A percentile compares a stretch with the other conserved stretches of the same genome.
These are phyloP conservation scores for Acorus calamus DNA, from an alignment of 106 monocot genomes.

Conservation along the genomic window DNA sequence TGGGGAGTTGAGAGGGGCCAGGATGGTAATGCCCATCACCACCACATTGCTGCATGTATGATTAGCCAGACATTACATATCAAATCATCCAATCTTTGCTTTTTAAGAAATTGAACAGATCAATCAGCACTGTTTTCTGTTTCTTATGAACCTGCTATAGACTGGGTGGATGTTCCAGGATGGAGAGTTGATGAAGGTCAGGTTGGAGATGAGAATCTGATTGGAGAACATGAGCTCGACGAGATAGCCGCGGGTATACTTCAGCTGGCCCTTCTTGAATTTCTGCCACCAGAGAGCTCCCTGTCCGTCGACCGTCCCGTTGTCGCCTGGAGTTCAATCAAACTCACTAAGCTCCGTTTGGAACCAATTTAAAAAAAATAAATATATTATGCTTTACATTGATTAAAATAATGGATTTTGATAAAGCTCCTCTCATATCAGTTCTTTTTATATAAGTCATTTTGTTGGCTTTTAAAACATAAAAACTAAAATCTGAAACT, in stretches of 20 bases:
- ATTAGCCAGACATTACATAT: no score
- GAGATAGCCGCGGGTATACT: conserved; percentile 63
- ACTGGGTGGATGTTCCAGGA: conserved; percentile 97
- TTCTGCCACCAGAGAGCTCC: conserved; percentile 62
- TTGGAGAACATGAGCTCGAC: conserved; percentile 67
- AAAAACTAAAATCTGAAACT: no score
- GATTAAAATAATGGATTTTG: no score
- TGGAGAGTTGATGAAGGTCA: conserved; percentile 78
- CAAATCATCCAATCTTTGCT: no score
- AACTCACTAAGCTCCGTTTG: no score
- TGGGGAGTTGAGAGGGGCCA: conserved; percentile 50
- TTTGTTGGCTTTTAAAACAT: no score
- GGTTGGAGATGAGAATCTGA: conserved; percentile 66
- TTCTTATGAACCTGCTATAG: conserved; percentile 64
- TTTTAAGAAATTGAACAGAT: neutral
- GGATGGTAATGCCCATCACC: conserved; percentile 55
- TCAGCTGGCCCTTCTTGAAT: conserved; percentile 41
- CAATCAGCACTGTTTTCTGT: neutral
- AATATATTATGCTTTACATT: no score
- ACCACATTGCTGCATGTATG: conserved; percentile 40
- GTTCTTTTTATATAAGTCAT: no score
- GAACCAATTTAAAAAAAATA: no score
- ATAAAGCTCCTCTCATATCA: no score
- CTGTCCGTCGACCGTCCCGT: conserved; percentile 75
- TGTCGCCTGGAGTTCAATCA: conserved; percentile 28